These are phyloP conservation scores for Amanita thiersii DNA, from an alignment of 768 basidiomycete species.

Conservation along the genomic window DNA sequence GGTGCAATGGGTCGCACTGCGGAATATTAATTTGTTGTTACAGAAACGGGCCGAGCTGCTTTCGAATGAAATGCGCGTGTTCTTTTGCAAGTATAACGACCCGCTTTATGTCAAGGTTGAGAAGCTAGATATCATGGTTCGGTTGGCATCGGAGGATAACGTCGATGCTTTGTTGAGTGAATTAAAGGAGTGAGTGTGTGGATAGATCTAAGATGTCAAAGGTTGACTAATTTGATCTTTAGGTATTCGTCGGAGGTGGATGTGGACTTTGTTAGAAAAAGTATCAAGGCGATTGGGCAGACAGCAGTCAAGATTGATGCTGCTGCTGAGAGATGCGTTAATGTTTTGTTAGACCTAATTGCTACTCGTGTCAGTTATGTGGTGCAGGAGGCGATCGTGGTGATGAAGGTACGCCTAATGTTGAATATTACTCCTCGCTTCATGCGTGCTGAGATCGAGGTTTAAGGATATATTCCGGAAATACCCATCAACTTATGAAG, in stretches of 20 bases:
- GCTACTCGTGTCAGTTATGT: conserved; percentile 93
- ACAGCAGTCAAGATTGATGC: conserved; percentile 92
- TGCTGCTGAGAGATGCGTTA: conserved; percentile 91
- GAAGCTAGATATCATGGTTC: conserved; percentile 97
- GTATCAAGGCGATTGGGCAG: conserved; percentile 94
- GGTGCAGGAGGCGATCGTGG: conserved; percentile 96
- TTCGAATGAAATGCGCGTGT: conserved; percentile 95
- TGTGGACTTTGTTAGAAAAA: conserved; percentile 94
- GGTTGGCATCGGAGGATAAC: conserved; percentile 84
- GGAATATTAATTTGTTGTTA: conserved; percentile 93
- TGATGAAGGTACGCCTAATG: conserved; percentile 76
- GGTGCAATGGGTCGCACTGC: conserved; percentile 96
- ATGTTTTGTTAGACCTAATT: conserved; percentile 89
- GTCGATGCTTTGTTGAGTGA: conserved; percentile 94
- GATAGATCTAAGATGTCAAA: neutral
- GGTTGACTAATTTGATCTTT: conserved; percentile 1
- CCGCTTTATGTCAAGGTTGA: conserved; percentile 98
- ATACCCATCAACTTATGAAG: conserved; percentile 95
- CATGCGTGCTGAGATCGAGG: neutral
- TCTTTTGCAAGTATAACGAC: conserved; percentile 99
- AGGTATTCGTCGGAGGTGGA: conserved; percentile 97
- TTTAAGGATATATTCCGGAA: conserved; percentile 93
- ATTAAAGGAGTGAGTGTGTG: conserved; percentile 73
- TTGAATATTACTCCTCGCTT: too few relatives aligned
- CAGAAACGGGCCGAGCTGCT: conserved; percentile 90